Evolutionary conservation across 768 basidiomycete species (phyloP).

Genomic region (Sistotremastrum niveocremeum): DNA sequence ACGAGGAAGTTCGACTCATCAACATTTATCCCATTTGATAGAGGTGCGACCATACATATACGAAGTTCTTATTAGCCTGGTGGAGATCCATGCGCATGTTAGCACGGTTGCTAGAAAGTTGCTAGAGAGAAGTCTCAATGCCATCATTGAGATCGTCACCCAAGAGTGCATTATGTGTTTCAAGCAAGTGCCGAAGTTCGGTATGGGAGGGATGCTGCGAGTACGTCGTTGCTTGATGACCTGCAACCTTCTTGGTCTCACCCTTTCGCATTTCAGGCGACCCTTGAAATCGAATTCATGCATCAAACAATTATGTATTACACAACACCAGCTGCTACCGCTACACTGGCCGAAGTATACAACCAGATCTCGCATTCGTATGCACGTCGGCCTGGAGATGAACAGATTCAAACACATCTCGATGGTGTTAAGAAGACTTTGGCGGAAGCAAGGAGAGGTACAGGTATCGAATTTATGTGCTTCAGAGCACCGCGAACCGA

Average conservation of each 20-base stretch:
- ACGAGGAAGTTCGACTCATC: background rate
- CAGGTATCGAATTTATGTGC: constrained; percentile 90
- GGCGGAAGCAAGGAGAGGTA: constrained; percentile 76
- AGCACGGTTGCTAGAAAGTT: constrained; percentile 66
- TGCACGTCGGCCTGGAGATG: constrained; percentile 68
- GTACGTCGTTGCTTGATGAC: constrained; percentile 31
- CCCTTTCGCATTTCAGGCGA: constrained; percentile 49
- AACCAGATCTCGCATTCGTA: constrained; percentile 92
- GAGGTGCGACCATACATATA: constrained; percentile 95
- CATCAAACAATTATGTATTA: constrained; percentile 90
- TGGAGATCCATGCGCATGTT: constrained; percentile 85
- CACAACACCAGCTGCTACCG: constrained; percentile 67
- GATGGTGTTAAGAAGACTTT: constrained; percentile 87
- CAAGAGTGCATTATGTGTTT: constrained; percentile 77
- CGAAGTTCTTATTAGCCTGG: constrained; percentile 74
- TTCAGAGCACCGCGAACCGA: constrained; percentile 36
- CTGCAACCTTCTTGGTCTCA: background rate
- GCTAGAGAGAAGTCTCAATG: constrained; percentile 67
- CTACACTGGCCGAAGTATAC: constrained; percentile 83
- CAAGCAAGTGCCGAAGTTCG: constrained; percentile 79
- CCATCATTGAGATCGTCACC: constrained; percentile 73
- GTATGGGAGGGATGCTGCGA: constrained; percentile 97
- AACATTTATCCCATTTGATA: constrained; percentile 15
- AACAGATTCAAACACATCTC: constrained; percentile 75
- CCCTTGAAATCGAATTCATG: constrained; percentile 97